Evolutionary conservation across 768 basidiomycete genomes (phyloP).

Genomic region (Amanita subjunquillea): DNA sequence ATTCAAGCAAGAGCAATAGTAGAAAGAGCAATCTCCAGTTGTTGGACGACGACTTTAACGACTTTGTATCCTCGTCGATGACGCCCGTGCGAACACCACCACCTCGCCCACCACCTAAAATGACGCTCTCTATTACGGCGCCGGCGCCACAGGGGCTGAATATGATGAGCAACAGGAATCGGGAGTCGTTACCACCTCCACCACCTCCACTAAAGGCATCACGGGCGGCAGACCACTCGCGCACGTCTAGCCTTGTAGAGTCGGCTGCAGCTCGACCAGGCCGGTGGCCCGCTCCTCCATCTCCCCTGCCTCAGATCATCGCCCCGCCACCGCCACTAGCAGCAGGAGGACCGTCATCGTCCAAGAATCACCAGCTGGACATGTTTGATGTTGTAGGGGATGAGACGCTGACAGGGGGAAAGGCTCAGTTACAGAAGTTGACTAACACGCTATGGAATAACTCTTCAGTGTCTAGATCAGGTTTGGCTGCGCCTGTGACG

Average conservation of each 20-base stretch:
- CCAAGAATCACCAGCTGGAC: neutral
- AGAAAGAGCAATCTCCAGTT: neutral
- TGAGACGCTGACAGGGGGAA: neutral
- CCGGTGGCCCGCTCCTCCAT: conserved; percentile 39
- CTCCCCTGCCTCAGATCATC: conserved; percentile 31
- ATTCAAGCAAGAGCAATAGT: neutral
- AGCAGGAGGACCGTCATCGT: neutral
- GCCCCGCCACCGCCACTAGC: conserved; percentile 19
- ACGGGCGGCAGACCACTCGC: conserved; percentile 38
- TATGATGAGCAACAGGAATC: conserved; percentile 3
- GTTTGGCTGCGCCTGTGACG: neutral
- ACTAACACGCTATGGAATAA: neutral
- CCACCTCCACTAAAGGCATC: conserved; percentile 18
- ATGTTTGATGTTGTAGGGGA: neutral
- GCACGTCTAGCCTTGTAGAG: conserved; percentile 49
- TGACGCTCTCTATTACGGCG: conserved; percentile 3
- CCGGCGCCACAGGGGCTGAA: neutral
- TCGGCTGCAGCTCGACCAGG: conserved; percentile 39
- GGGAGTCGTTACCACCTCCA: conserved; percentile 6
- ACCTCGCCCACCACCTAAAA: conserved; percentile 25
- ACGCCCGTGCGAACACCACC: conserved; percentile 27
- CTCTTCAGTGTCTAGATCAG: neutral
- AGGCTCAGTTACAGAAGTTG: neutral
- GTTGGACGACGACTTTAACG: conserved; percentile 27
- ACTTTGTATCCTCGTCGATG: conserved; percentile 29